A percentile compares a stretch with the other conserved stretches of the same genome.
phyloP scores from a whole-genome alignment of 2,329 filamentous ascomycete genomes.

The Thielaviopsis euricoi region DNA sequence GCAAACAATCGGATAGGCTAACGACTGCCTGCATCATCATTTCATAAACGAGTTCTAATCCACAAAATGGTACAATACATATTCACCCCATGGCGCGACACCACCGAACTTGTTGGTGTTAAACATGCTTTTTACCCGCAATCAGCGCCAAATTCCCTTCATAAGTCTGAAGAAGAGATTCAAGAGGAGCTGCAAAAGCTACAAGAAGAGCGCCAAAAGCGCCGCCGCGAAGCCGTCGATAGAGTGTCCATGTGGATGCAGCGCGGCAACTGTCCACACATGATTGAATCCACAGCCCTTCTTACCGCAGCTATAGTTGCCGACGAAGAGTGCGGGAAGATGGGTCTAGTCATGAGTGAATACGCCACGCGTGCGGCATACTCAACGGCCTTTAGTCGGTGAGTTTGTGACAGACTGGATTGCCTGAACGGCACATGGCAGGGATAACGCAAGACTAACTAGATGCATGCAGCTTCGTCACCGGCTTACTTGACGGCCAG shows the following conservation, averaged over 20 bases:
- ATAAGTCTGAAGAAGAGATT: background rate
- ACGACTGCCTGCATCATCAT: too few species aligned
- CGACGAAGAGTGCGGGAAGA: constrained; percentile 29
- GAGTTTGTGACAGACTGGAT: constrained; percentile 18
- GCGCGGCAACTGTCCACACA: constrained; percentile 57
- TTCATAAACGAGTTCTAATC: too few species aligned
- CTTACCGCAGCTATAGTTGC: constrained; percentile 52
- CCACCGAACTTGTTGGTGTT: constrained; percentile 47
- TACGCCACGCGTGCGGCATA: constrained; percentile 55
- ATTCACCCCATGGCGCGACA: constrained; percentile 57
- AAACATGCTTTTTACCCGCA: constrained; percentile 44
- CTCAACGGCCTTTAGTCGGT: constrained; percentile 59
- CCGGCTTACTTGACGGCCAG: constrained; percentile 59
- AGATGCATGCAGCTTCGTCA: constrained; percentile 46
- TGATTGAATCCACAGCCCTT: constrained; percentile 63
- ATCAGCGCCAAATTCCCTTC: background rate
- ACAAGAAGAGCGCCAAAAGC: constrained; percentile 1
- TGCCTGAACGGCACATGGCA: background rate
- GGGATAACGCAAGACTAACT: background rate
- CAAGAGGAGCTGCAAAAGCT: background rate
- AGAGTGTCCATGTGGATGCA: constrained; percentile 53
- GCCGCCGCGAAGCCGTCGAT: constrained; percentile 30
- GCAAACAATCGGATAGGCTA: too few species aligned
- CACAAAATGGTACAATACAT: constrained; percentile 49
- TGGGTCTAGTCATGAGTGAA: constrained; percentile 23